phyloP scores from a whole-genome alignment of 345 rosid genomes.

The Noccaea caerulescens region DNA sequence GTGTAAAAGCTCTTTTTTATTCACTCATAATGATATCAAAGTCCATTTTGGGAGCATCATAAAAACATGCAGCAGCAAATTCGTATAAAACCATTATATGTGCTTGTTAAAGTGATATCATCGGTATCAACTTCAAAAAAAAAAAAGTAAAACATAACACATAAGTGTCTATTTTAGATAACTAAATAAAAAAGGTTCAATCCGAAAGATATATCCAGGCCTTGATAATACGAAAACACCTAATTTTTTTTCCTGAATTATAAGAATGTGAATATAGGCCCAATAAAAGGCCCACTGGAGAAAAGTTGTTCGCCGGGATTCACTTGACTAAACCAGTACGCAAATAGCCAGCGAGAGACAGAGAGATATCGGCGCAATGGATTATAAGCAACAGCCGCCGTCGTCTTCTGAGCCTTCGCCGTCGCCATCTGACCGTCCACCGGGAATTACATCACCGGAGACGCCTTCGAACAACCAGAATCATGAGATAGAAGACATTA shows the following conservation, averaged over 20 bases:
- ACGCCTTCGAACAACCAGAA: constrained; percentile 44
- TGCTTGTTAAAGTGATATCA: background rate
- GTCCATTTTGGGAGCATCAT: background rate
- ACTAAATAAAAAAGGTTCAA: too few relatives aligned
- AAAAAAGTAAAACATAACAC: too few relatives aligned
- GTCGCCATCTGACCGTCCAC: constrained; percentile 26
- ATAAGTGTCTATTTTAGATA: background rate
- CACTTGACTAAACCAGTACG: background rate
- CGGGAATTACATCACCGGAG: constrained; percentile 44
- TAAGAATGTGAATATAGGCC: background rate
- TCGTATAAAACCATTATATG: background rate
- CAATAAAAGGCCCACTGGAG: constrained; percentile 1
- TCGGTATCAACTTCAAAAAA: background rate
- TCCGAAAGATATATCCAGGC: too few relatives aligned
- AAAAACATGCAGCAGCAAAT: background rate
- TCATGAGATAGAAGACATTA: constrained; percentile 62
- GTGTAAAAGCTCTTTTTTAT: background rate
- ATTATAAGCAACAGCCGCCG: constrained; percentile 34
- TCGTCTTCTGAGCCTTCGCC: constrained; percentile 36
- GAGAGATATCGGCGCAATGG: constrained; percentile 35
- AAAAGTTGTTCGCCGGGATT: background rate
- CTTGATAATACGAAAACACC: background rate
- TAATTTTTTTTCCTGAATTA: background rate
- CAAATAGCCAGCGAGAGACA: background rate
- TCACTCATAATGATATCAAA: background rate